Conservation (phyloP, 371 early-diverging fungal genomes). For the Apophysomyces ossiformis region DNA sequence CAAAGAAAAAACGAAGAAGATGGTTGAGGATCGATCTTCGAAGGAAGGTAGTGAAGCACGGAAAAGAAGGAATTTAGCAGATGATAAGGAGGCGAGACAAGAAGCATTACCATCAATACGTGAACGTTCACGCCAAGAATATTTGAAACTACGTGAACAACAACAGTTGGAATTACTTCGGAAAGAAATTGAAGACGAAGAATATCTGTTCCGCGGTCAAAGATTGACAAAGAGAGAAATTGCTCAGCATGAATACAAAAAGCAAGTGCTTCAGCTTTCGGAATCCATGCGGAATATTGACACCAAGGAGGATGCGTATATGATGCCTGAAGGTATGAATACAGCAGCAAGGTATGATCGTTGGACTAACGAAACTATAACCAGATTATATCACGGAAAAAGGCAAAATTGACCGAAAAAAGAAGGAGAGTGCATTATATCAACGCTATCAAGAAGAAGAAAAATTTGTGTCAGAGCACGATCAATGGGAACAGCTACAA, state of each 20-base stretch:
- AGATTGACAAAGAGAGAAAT: constrained; percentile 81
- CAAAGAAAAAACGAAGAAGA: constrained; percentile 78
- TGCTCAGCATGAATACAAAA: constrained; percentile 79
- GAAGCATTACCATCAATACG: constrained; percentile 76
- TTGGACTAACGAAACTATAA: not conserved
- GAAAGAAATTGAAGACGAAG: constrained; percentile 87
- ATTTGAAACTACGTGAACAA: constrained; percentile 87
- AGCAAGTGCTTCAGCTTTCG: constrained; percentile 80
- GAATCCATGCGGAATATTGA: constrained; percentile 86
- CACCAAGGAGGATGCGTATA: constrained; percentile 81
- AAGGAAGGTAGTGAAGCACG: constrained; percentile 73
- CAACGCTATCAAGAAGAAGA: constrained; percentile 87
- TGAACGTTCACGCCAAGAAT: constrained; percentile 87
- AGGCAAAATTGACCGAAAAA: constrained; percentile 92
- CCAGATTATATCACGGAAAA: constrained; percentile 88
- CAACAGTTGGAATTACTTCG: constrained; percentile 79
- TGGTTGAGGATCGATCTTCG: constrained; percentile 83
- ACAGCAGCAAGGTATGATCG: not conserved
- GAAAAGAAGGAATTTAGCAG: constrained; percentile 78
- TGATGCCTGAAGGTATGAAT: constrained; percentile 87
- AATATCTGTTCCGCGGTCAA: constrained; percentile 77
- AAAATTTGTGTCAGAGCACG: constrained; percentile 89
- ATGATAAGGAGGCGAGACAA: constrained; percentile 74
- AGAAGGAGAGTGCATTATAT: constrained; percentile 87
- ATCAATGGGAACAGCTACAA: constrained; percentile 92